Conservation (phyloP, 2,329 filamentous ascomycete species). For the Sclerotinia borealis region DNA sequence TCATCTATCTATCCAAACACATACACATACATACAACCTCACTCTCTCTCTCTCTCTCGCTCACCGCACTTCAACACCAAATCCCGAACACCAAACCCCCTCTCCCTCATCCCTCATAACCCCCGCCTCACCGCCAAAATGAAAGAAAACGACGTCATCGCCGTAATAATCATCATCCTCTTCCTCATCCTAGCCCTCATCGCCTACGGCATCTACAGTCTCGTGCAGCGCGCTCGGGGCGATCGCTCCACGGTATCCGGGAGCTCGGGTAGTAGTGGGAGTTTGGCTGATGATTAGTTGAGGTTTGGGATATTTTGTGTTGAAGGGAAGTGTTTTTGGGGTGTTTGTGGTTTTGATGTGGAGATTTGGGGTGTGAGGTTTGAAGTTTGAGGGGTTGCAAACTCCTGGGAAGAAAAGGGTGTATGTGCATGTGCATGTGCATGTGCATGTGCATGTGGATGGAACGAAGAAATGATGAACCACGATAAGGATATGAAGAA, state of each 20-base stretch:
- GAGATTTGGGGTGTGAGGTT: too few species aligned
- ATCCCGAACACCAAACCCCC: neutral
- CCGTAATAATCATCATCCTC: conserved; percentile 61
- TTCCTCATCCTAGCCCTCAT: conserved; percentile 57
- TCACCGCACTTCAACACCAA: conserved; percentile 21
- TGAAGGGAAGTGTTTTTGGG: neutral
- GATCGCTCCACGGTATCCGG: conserved; percentile 17
- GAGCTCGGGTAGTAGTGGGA: conserved; percentile 16
- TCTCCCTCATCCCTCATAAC: neutral
- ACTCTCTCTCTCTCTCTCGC: too few species aligned
- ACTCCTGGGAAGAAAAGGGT: too few species aligned
- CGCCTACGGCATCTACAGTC: conserved; percentile 57
- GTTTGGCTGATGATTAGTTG: conserved; percentile 28
- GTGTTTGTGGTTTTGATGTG: neutral
- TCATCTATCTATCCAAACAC: neutral
- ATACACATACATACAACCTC: too few species aligned
- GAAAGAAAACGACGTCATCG: conserved; percentile 63
- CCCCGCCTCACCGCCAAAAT: conserved; percentile 36
- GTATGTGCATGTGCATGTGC: neutral
- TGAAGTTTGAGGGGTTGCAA: too few species aligned
- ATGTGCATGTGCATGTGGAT: neutral
- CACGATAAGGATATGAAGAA: neutral
- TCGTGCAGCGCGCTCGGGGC: conserved; percentile 45
- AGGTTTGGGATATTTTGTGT: neutral
- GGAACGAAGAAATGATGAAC: conserved; percentile 1